A percentile compares a stretch with the other conserved stretches of the same genome.
phyloP scores from a whole-genome alignment of 768 basidiomycete species.

The Multifurca ochricompacta region DNA sequence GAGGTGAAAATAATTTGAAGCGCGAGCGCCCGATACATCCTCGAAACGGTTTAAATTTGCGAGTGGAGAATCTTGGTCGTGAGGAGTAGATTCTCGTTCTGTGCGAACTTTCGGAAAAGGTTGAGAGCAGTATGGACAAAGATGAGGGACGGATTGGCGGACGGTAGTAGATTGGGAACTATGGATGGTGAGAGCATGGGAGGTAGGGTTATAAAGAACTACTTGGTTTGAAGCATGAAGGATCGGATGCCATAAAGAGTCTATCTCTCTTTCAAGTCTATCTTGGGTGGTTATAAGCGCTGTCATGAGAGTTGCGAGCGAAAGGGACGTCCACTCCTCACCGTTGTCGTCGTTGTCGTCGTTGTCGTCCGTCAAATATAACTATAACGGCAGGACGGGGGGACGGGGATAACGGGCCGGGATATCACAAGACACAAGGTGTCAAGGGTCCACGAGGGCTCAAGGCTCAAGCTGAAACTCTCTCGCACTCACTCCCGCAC shows the following conservation, averaged over 20 bases:
- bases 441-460: no score
- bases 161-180: slow-evolving; percentile 13
- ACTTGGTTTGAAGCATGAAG: slow-evolving; percentile 80
- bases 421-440: no score
- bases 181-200: slow-evolving; percentile 70
- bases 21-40: slow-evolving; percentile 36
- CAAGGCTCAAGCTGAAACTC: no score
- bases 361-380: no score
- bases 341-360: neutral
- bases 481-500: no score
- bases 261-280: no score
- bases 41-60: slow-evolving; percentile 13
- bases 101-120: slow-evolving; percentile 34
- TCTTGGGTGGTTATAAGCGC: no score
- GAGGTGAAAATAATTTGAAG: slow-evolving; percentile 74
- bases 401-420: no score
- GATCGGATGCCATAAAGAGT: slow-evolving; percentile 64
- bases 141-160: slow-evolving; percentile 12
- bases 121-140: slow-evolving; percentile 73
- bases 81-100: slow-evolving; percentile 29
- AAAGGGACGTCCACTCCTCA: neutral
- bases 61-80: slow-evolving; percentile 25
- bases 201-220: slow-evolving; percentile 80
- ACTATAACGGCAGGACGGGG: no score
- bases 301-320: no score